Percentiles rank a stretch among this genome's conserved stretches.
Conservation (phyloP, 2,329 filamentous ascomycete genomes). For the Laburnicola sp. region DNA sequence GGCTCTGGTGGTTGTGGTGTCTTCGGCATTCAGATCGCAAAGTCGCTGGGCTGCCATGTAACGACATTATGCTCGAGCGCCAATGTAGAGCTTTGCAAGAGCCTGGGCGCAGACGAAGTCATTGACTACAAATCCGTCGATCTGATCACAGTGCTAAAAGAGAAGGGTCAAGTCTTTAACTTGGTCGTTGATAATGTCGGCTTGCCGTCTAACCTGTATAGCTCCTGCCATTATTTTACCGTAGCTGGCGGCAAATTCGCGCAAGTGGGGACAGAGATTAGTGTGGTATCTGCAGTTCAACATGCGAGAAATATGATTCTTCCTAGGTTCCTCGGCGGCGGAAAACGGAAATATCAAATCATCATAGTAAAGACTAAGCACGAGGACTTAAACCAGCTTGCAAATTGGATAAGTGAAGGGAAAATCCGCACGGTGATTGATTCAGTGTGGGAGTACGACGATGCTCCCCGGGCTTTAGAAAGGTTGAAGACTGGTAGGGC, state of each 20-base stretch:
- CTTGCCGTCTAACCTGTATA: constrained; percentile 56
- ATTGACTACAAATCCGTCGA: constrained; percentile 61
- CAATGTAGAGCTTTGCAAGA: constrained; percentile 61
- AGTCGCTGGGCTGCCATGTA: constrained; percentile 62
- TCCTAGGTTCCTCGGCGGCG: constrained; percentile 56
- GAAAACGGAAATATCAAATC: constrained; percentile 50
- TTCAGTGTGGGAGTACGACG: constrained; percentile 58
- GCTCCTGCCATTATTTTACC: constrained; percentile 56
- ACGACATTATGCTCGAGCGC: constrained; percentile 60
- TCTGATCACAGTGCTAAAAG: constrained; percentile 52
- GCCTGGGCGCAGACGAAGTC: constrained; percentile 65
- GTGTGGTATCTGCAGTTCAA: constrained; percentile 28
- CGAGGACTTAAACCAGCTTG: constrained; percentile 56
- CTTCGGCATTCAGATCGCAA: constrained; percentile 66
- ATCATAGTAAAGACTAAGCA: constrained; percentile 44
- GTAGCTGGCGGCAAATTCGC: constrained; percentile 54
- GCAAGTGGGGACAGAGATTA: constrained; percentile 28
- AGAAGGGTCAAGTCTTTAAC: constrained; percentile 55
- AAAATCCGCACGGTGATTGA: constrained; percentile 62
- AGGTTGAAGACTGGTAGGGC: constrained; percentile 60
- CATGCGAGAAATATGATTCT: constrained; percentile 46
- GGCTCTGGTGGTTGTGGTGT: constrained; percentile 65
- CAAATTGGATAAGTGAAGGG: constrained; percentile 59
- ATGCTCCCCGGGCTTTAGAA: constrained; percentile 61
- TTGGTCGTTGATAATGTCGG: constrained; percentile 64